Evolutionary conservation across 192 early-diverging fungal species (phyloP).

Genomic region (Haplosporangium gracile): DNA sequence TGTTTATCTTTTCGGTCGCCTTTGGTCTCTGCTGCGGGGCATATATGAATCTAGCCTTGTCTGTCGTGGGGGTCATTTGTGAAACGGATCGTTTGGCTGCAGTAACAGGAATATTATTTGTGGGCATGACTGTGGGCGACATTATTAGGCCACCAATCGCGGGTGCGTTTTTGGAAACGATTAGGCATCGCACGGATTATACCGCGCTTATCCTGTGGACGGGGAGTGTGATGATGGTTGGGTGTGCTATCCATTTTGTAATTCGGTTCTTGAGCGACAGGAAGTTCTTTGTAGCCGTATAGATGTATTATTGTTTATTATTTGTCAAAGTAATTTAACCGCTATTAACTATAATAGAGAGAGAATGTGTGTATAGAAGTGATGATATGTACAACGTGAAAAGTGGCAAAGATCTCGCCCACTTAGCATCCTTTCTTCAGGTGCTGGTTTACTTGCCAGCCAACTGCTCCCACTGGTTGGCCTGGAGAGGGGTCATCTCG

Average conservation of each 20-base stretch:
- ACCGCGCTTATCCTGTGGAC: conserved; percentile 28
- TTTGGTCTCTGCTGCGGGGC: conserved; percentile 52
- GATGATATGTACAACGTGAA: neutral
- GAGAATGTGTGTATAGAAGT: neutral
- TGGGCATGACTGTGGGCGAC: conserved; percentile 34
- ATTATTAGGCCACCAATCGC: conserved; percentile 27
- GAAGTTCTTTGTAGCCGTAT: conserved; percentile 19
- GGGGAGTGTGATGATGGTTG: conserved; percentile 20
- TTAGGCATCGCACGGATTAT: conserved; percentile 33
- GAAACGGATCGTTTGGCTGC: conserved; percentile 17
- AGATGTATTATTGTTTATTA: neutral
- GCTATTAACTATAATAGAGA: neutral
- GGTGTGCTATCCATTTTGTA: conserved; percentile 17
- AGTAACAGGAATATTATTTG: conserved; percentile 31
- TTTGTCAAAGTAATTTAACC: neutral
- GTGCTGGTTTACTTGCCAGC: conserved; percentile 16
- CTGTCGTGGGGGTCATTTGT: conserved; percentile 27
- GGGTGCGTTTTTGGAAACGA: conserved; percentile 30
- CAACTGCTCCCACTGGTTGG: conserved; percentile 55
- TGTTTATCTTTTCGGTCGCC: conserved; percentile 36
- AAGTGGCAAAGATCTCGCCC: neutral
- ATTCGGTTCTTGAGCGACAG: conserved; percentile 25
- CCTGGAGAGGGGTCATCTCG: conserved; percentile 44
- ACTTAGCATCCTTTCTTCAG: neutral
- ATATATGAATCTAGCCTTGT: conserved; percentile 31